Evolutionary conservation across 2,329 filamentous ascomycete genomes (phyloP).

Genomic region (Pseudodiploospora longispora): DNA sequence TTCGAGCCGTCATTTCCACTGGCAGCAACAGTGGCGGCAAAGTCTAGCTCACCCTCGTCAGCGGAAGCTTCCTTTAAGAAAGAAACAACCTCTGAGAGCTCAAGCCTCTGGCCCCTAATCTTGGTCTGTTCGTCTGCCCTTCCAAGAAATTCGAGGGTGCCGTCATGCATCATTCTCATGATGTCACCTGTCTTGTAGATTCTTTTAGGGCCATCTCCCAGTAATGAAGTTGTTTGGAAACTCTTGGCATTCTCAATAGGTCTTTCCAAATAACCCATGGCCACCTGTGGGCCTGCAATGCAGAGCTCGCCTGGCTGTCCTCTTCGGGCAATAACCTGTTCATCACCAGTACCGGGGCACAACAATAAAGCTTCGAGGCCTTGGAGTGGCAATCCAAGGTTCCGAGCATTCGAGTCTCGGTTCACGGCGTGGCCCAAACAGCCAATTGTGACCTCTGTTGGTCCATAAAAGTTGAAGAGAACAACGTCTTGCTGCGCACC

Average conservation of each 20-base stretch:
- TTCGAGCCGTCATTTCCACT: no score
- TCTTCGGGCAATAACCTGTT: no score
- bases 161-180: conserved; percentile 12
- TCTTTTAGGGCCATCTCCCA: conserved; percentile 4
- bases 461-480: no score
- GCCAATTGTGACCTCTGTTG: no score
- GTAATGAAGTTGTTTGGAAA: conserved; percentile 6
- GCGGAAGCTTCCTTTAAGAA: conserved; percentile 5
- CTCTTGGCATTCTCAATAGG: conserved; percentile 11
- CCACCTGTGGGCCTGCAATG: conserved; percentile 36
- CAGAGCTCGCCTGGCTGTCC: conserved; percentile 26
- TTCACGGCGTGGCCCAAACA: no score
- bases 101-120: conserved; percentile 10
- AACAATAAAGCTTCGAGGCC: no score
- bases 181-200: conserved; percentile 13
- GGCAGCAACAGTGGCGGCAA: conserved; percentile 8
- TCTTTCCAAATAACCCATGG: conserved; percentile 33
- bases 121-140: conserved; percentile 11
- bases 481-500: no score
- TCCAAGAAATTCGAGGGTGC: conserved; percentile 10
- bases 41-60: conserved; percentile 7
- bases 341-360: no score
- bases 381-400: no score
- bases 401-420: no score
- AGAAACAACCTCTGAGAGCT: conserved; percentile 5